Base-by-base conservation (phyloP, 2,329 filamentous ascomycete genomes). In the Tolypocladium pustulatum region DNA sequence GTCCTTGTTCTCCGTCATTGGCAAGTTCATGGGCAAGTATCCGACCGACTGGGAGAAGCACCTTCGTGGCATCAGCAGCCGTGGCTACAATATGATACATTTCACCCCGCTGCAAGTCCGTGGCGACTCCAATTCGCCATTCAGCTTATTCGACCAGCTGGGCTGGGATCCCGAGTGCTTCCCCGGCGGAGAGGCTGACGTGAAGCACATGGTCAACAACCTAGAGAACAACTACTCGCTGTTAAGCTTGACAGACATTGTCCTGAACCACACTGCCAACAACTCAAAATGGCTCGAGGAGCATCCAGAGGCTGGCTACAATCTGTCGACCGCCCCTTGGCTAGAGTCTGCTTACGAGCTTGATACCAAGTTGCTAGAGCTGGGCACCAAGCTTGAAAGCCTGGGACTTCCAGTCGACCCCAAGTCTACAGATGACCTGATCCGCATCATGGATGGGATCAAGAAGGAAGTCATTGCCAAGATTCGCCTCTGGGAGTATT, bases 61-160 rank as follows among this genome's bases (percentile, higher is more conserved):
- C 71, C 77, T 99, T 59, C 81, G 83, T 59, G 92, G 94, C 34
- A 96, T 99, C 71, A 89, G 90, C 70, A 85, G 89, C 67, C 83
- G 94, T 61, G 92, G 92, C 53, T 99, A 99, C 80, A 99, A 99
- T 76, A 97, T 97, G 91, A 86, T 99, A 61, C 94, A 99, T 73
- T 99, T 99, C 72, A 97, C 94, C 2, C 94, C 94, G 12, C 78
- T 99, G 64, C 94, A 96, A 80, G 81, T 88, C 60, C 86, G 94
- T 60, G 94, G 94, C 59, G 81, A 80, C 52, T 99, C 94, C 57
- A 96, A 99, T 70, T 99, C 94, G 1, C 94, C 94, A 0, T 99
- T 97, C 78, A 99, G 94, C 72, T 84, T 99, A 66, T 96, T 89
- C 71, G 90, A 99, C 68, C 95, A 99, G 76, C 80, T 95, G 27